Conservation (phyloP, 805 yeast genomes). For the Saccharomyces mikatae region DNA sequence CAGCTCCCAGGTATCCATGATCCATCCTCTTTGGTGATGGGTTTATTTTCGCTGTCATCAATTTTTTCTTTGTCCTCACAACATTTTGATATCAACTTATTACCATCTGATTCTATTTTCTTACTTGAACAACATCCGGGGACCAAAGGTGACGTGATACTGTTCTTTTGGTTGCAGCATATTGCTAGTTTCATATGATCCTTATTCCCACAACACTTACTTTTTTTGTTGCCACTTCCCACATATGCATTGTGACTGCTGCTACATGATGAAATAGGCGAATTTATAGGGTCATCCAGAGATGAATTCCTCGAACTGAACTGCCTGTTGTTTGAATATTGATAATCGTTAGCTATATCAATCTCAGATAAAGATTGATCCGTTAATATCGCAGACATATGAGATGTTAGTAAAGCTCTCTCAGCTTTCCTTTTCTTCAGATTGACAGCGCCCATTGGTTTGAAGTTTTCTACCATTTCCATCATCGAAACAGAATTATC, state of each 20-base stretch:
- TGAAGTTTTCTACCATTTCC: constrained; percentile 34
- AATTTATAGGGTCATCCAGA: background rate
- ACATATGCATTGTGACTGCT: background rate
- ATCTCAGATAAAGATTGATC: background rate
- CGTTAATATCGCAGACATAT: background rate
- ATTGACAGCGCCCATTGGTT: constrained; percentile 57
- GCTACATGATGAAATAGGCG: background rate
- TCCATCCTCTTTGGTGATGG: background rate
- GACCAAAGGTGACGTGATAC: background rate
- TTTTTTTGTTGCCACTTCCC: background rate
- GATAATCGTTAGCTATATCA: background rate
- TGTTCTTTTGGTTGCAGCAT: background rate
- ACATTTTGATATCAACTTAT: background rate
- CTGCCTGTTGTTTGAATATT: background rate
- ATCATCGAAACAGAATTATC: background rate
- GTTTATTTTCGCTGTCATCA: background rate
- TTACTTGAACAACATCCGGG: background rate
- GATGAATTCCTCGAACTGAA: background rate
- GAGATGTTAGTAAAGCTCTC: background rate
- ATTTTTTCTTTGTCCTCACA: background rate
- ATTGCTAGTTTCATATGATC: background rate
- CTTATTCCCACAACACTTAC: background rate
- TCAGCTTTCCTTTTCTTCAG: constrained; percentile 5
- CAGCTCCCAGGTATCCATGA: background rate
- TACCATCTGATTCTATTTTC: background rate